Conservation (phyloP, 1,284 basidiomycete species). For the Boletus smithii region DNA sequence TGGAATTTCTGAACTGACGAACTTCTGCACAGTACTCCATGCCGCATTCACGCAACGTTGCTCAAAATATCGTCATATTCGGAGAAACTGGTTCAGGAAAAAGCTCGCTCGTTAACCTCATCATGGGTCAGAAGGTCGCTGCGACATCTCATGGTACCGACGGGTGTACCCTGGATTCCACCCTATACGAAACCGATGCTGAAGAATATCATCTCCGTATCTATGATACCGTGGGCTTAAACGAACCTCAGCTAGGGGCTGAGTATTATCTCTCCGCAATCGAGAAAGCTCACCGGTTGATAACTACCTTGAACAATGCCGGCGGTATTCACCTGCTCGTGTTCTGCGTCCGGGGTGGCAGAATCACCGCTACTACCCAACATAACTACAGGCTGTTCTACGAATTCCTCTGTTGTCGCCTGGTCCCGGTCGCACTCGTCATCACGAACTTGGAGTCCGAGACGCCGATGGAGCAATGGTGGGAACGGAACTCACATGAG, state of each 20-base stretch:
- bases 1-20: constrained; percentile 6
- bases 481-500: constrained; percentile 26
- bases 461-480: constrained; percentile 31
- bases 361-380: constrained; percentile 31
- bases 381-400: constrained; percentile 34
- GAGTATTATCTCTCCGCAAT: constrained; percentile 29
- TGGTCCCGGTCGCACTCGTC: constrained; percentile 31
- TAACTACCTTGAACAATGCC: constrained; percentile 19
- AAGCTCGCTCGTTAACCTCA: constrained; percentile 34
- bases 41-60: constrained; percentile 10
- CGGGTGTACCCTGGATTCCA: constrained; percentile 30
- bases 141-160: constrained; percentile 28
- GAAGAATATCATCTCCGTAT: constrained; percentile 18
- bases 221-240: constrained; percentile 32
- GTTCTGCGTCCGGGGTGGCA: constrained; percentile 34
- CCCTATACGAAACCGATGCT: constrained; percentile 23
- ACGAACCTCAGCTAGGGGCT: constrained; percentile 30
- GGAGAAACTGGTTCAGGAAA: constrained; percentile 34
- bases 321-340: constrained; percentile 32
- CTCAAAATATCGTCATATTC: constrained; percentile 30
- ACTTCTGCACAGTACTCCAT: constrained; percentile 11
- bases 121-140: constrained; percentile 24
- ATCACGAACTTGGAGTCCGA: constrained; percentile 32
- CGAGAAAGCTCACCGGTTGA: constrained; percentile 28
- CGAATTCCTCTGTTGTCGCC: constrained; percentile 28